Evolutionary conservation across 2,329 filamentous ascomycete species (phyloP), one percentile per base, ranked within the genome.

Genomic region (Calonectria multiphialidica): DNA sequence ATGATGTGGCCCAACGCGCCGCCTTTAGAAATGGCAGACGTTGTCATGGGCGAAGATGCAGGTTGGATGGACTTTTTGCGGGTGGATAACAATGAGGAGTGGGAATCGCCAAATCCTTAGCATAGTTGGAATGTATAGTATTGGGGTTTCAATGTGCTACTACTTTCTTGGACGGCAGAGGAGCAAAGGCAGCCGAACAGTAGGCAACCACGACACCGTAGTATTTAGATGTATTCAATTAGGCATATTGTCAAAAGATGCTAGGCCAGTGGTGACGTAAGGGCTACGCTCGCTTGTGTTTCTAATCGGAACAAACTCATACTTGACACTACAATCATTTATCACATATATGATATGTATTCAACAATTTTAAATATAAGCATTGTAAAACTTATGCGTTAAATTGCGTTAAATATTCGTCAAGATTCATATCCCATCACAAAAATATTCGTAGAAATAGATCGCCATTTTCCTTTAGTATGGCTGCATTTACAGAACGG

Each of bases 1-100:
- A 85, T 87, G 84, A 86, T 87, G 85, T 87, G 86, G 85, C 86
- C 84, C 4, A 86, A 85, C 50, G 80, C 82, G 13, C 80, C 81
- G 33, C 79, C 81, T 0, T 72, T 83, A 40, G 82, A 85, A 71
- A 82, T 81, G 13, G 82, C 80, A 6, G 82, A 85, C 53, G 80
- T 83, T 28, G 80, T 83, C 5, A 84, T 85, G 82, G 81, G 80
- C 5, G 81, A 84, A 40, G 81, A 84, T 55, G 77, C 80, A 0
- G 77, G 75, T 3, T 84, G 82, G 83, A 80, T 84, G 79, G 80
- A 83, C 50, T 84, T 84, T 63, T 72, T 83, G 25, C 72, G 75
- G 5, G 65, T 72, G 10, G 68, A 78, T 18, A 72, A 70, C 30
- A 73, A 49, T 3, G 74, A 78, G 15, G 70, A 45, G 15, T 76